Conservation (phyloP, 2,329 filamentous ascomycete genomes). For the Fusarium austroafricanum region DNA sequence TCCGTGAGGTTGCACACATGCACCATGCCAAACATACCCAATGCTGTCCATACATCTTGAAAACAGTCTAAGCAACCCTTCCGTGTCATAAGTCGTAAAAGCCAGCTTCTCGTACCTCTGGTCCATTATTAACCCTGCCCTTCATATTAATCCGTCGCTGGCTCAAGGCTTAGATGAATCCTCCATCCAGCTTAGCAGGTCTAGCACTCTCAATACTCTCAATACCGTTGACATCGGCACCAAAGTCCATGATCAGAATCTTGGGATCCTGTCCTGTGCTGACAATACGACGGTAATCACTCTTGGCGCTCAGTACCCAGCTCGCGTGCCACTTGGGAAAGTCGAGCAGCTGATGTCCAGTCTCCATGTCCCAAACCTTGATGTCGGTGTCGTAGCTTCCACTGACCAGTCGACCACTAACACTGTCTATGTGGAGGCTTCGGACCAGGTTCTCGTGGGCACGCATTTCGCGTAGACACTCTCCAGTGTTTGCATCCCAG, state of each 20-base stretch:
- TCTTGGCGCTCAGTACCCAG: constrained; percentile 97
- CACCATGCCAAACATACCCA: constrained; percentile 33
- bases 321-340: constrained; percentile 96
- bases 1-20: constrained; percentile 38
- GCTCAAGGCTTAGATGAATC: constrained; percentile 43
- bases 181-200: constrained; percentile 26
- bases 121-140: constrained; percentile 16
- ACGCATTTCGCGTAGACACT: constrained; percentile 81
- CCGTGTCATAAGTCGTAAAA: constrained; percentile 42
- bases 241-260: constrained; percentile 95
- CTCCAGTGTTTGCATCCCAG: constrained; percentile 92
- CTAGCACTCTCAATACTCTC: constrained; percentile 65
- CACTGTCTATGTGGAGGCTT: constrained; percentile 88
- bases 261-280: constrained; percentile 95
- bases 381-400: constrained; percentile 96
- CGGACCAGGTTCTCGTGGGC: constrained; percentile 90
- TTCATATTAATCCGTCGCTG: neutral
- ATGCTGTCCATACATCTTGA: constrained; percentile 22
- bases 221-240: constrained; percentile 67
- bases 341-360: constrained; percentile 80
- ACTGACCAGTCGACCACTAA: constrained; percentile 86
- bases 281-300: constrained; percentile 93
- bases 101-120: constrained; percentile 19
- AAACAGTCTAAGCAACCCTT: constrained; percentile 35
- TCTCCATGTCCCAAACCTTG: constrained; percentile 90